Base-by-base conservation (phyloP, 2,329 filamentous ascomycete species). In the Aaosphaeria arxii region DNA sequence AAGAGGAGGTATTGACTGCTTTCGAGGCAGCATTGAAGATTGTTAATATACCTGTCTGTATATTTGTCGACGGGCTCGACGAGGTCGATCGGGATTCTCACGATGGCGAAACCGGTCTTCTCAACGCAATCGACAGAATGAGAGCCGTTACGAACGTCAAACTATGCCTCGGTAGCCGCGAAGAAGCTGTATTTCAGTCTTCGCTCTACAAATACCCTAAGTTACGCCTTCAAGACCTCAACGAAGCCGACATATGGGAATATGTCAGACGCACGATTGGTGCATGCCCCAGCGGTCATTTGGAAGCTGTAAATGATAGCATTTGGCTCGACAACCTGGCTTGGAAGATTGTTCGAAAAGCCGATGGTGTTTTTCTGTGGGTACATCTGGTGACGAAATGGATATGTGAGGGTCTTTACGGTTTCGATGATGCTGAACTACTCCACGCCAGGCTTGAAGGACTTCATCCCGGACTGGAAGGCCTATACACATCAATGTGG, bases 11-110 rank as follows among this genome's bases (percentile, higher is more conserved):
- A 11, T 32, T 43, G 17, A 17, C 6, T 11, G 31, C 41, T 11
- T 32, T 43, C 9, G 24, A 7, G 6, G 7, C 6, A 11, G 41
- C 30, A 7, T 11, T 43, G 11, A 9, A 32, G 11, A 9, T 32
- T 2, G 24, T 11, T 30, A 7, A 9, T 9, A 17, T 11, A 30
- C 42, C 42, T 5, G 30, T 36, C 5, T 48, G 46, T 41, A 40
- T 49, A 13, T 49, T 49, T 35, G 42, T 49, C 24, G 47, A 49
- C 33, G 47, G 47, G 17, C 38, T 49, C n/a, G 47, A 49, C 30
- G 47, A 49, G 33, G 42, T 49, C 9, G 43, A 49, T 17, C n/a
- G 36, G 5, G 9, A 35, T 11, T 36, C 36, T 7, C 13, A 45
- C 28, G 31, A 39, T 29, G 47, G 43, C 5, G 9, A n/a, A 11